phyloP scores from a whole-genome alignment of 106 monocot species.

The Dactylorhiza incarnata region DNA sequence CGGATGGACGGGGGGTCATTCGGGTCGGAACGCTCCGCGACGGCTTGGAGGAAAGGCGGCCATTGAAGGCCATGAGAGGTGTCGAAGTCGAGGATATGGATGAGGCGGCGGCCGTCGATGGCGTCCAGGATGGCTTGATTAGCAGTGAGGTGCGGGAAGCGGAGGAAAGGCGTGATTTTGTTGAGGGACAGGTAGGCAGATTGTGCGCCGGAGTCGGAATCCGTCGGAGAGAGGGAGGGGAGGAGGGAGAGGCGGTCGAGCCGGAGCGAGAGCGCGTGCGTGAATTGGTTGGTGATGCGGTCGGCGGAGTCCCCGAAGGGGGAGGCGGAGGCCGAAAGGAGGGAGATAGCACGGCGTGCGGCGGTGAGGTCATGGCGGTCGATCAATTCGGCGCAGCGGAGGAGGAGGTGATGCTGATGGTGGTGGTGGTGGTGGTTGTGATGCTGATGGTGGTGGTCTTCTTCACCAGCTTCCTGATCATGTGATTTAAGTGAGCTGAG shows the following conservation, averaged over 20 bases:
- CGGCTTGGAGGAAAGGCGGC: constrained; percentile 90
- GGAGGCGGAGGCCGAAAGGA: constrained; percentile 41
- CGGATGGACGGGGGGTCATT: constrained; percentile 48
- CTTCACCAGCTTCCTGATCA: constrained; percentile 39
- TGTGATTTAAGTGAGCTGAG: constrained; percentile 49
- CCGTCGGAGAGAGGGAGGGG: constrained; percentile 14
- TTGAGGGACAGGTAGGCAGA: constrained; percentile 64
- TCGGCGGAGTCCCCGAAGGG: constrained; percentile 64
- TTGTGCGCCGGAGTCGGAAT: constrained; percentile 15
- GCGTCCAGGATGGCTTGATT: constrained; percentile 98
- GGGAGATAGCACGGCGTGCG: constrained; percentile 29
- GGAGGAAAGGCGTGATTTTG: constrained; percentile 84
- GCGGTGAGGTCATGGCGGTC: constrained; percentile 32
- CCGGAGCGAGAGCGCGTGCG: constrained; percentile 60
- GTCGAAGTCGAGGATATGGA: constrained; percentile 94
- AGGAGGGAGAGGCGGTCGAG: constrained; percentile 19
- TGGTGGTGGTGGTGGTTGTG: constrained; percentile 9
- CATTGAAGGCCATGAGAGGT: constrained; percentile 83
- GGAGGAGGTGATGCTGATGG: constrained; percentile 39
- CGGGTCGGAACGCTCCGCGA: constrained; percentile 54
- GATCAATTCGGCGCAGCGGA: constrained; percentile 56
- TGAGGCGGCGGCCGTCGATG: constrained; percentile 25
- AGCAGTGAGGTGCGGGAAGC: constrained; percentile 92
- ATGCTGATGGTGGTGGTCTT: background rate
- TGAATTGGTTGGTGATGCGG: constrained; percentile 70